Conservation (phyloP, 768 basidiomycete genomes). For the Suillus spraguei region DNA sequence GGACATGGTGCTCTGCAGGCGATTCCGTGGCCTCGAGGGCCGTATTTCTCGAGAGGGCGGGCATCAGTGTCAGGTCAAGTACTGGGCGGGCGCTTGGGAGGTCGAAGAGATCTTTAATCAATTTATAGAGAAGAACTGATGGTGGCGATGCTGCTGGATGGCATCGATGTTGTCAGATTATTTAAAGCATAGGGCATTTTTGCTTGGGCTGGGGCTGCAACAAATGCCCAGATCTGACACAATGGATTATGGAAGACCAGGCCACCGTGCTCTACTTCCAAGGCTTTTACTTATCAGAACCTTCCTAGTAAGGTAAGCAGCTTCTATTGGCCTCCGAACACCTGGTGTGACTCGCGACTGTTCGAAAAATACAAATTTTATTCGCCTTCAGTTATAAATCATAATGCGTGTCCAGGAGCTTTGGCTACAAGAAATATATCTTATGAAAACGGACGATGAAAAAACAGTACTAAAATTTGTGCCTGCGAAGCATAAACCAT, state of each 20-base stretch:
- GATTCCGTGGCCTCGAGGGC: slow-evolving; percentile 73
- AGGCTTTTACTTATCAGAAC: too few relatives aligned
- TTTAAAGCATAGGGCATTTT: neutral
- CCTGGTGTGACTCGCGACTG: too few relatives aligned
- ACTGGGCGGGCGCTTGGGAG: slow-evolving; percentile 97
- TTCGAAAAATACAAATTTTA: too few relatives aligned
- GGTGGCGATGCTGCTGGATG: neutral
- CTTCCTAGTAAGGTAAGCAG: too few relatives aligned
- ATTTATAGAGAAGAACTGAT: slow-evolving; percentile 8
- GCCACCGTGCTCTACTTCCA: too few relatives aligned
- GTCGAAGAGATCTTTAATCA: slow-evolving; percentile 78
- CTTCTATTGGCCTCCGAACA: too few relatives aligned
- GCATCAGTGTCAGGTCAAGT: slow-evolving; percentile 70
- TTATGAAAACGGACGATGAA: too few relatives aligned
- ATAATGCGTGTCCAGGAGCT: too few relatives aligned
- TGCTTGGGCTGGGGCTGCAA: neutral
- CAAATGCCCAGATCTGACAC: neutral
- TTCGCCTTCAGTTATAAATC: too few relatives aligned
- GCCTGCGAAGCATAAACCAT: too few relatives aligned
- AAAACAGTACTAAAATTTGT: too few relatives aligned
- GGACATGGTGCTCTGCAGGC: slow-evolving; percentile 83
- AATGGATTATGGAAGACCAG: neutral
- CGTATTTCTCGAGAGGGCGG: slow-evolving; percentile 82
- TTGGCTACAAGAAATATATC: too few relatives aligned
- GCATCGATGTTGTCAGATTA: neutral